These are phyloP conservation scores for Cladosporium cucumerinum DNA, from an alignment of 2,329 filamentous ascomycete genomes.

Conservation along the genomic window DNA sequence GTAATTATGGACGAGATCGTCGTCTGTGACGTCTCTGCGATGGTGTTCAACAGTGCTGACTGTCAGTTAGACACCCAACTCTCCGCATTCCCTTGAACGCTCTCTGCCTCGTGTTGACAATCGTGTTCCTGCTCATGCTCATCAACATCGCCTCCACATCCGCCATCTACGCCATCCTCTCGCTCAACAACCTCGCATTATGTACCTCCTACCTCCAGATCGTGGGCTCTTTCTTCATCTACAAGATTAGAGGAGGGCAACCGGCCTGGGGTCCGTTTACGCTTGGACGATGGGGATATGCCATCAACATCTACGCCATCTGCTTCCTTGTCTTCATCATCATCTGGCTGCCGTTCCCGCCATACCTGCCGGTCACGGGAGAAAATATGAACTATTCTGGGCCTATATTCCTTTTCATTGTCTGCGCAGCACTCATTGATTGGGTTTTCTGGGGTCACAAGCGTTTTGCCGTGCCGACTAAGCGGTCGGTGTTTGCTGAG, in stretches of 20 bases:
- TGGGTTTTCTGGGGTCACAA: constrained; percentile 17
- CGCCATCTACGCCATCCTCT: constrained; percentile 34
- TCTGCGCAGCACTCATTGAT: constrained; percentile 19
- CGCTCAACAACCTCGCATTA: constrained; percentile 32
- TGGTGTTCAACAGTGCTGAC: background rate
- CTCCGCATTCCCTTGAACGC: constrained; percentile 37
- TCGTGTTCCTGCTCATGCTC: constrained; percentile 22
- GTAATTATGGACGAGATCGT: background rate
- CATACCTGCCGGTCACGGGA: constrained; percentile 16
- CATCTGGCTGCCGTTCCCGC: constrained; percentile 28
- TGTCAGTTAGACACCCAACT: constrained; percentile 6
- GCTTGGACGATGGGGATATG: constrained; percentile 18
- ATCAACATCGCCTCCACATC: constrained; percentile 31
- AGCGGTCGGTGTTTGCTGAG: background rate
- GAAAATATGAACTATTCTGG: constrained; percentile 21
- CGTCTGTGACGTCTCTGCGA: background rate
- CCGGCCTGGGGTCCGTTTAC: constrained; percentile 13
- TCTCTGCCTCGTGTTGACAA: constrained; percentile 33
- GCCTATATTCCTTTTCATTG: constrained; percentile 16
- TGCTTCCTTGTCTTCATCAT: constrained; percentile 40
- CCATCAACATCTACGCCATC: constrained; percentile 24
- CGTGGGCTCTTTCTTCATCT: constrained; percentile 30
- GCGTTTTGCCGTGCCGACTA: constrained; percentile 5
- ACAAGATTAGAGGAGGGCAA: constrained; percentile 1
- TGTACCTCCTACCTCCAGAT: constrained; percentile 35